phyloP scores from a whole-genome alignment of 768 basidiomycete genomes.

The Auricularia sp. region DNA sequence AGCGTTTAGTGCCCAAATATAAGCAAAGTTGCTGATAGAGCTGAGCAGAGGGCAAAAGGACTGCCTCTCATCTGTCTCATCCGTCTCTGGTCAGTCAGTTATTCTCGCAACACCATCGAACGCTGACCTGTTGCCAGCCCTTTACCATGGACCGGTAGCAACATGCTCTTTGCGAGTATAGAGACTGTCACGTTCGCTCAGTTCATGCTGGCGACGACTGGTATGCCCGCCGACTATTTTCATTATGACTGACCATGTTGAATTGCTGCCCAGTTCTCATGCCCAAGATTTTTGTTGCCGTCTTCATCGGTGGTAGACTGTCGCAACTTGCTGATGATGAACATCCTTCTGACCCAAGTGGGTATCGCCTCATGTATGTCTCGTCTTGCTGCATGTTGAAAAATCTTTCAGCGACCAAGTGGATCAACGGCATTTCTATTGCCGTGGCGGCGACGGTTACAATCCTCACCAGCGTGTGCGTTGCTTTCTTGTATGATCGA shows the following conservation, averaged over 20 bases:
- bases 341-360: conserved; percentile 69
- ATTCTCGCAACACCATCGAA: not conserved
- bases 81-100: conserved; percentile 12
- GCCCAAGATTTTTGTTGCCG: conserved; percentile 62
- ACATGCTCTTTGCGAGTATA: conserved; percentile 39
- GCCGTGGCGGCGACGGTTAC: conserved; percentile 49
- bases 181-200: conserved; percentile 64
- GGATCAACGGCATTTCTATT: conserved; percentile 53
- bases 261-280: conserved; percentile 32
- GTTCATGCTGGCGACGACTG: conserved; percentile 60
- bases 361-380: conserved; percentile 9
- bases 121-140: not conserved
- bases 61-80: conserved; percentile 75
- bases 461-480: conserved; percentile 57
- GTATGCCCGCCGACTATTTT: not conserved
- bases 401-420: conserved; percentile 40
- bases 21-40: too few relatives aligned
- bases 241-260: not conserved
- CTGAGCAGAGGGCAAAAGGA: conserved; percentile 53
- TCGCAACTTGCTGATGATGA: conserved; percentile 68
- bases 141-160: not conserved
- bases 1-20: conserved; percentile 15
- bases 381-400: not conserved
- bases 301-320: conserved; percentile 70
- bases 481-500: conserved; percentile 2